phyloP scores from a whole-genome alignment of 2,329 filamentous ascomycete genomes.

The Stylonectria norvegica region DNA sequence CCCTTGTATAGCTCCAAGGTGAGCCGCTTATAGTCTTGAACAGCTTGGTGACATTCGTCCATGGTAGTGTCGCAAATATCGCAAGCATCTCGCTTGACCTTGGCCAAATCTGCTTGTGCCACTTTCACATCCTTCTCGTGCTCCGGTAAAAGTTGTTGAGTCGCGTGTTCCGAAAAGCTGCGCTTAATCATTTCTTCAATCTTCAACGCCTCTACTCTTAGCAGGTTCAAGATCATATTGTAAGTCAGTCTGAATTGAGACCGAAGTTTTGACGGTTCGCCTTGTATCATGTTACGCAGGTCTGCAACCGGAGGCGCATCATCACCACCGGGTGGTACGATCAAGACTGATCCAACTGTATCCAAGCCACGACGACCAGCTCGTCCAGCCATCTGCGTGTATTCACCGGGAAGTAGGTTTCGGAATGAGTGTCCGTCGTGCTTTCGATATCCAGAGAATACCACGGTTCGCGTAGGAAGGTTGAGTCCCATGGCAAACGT shows the following conservation, averaged over 20 bases:
- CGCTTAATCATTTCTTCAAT: slow-evolving; percentile 99
- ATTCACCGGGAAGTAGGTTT: slow-evolving; percentile 89
- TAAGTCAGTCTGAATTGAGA: slow-evolving; percentile 97
- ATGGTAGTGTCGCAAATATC: slow-evolving; percentile 76
- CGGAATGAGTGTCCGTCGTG: slow-evolving; percentile 91
- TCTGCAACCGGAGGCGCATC: slow-evolving; percentile 84
- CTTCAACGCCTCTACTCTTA: slow-evolving; percentile 93
- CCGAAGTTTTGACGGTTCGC: slow-evolving; percentile 88
- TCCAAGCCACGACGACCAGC: slow-evolving; percentile 91
- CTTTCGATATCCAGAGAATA: slow-evolving; percentile 96
- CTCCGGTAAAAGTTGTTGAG: slow-evolving; percentile 87
- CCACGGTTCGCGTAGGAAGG: slow-evolving; percentile 89
- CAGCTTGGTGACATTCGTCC: slow-evolving; percentile 75
- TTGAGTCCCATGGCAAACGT: slow-evolving; percentile 99
- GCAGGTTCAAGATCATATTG: slow-evolving; percentile 97
- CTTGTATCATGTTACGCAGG: slow-evolving; percentile 89
- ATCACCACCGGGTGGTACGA: slow-evolving; percentile 77
- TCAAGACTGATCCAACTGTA: slow-evolving; percentile 88
- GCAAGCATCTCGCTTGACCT: slow-evolving; percentile 83
- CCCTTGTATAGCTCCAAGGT: slow-evolving; percentile 76
- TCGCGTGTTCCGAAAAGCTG: slow-evolving; percentile 97
- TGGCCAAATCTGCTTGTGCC: slow-evolving; percentile 86
- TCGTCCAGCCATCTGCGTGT: slow-evolving; percentile 97
- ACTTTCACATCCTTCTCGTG: slow-evolving; percentile 93
- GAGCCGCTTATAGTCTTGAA: slow-evolving; percentile 75